Evolutionary conservation across 164 flowering plant genomes (phyloP).

Genomic region (grape (Vitis vinifera)): DNA sequence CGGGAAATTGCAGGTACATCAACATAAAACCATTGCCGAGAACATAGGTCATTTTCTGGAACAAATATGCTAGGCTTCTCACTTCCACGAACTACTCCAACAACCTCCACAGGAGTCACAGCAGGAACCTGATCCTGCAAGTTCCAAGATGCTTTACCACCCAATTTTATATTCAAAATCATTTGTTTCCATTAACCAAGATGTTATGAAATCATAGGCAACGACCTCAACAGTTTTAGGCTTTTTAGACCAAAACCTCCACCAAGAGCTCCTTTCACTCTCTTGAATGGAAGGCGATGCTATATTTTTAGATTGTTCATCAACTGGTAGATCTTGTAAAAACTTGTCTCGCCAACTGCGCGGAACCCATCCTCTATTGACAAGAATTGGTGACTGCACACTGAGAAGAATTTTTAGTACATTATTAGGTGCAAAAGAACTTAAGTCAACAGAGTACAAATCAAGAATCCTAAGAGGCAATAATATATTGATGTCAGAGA

Average conservation of each 20-base stretch:
- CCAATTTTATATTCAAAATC: conserved; percentile 8
- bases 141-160: conserved; percentile 5
- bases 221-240: conserved; percentile 46
- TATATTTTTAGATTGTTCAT: conserved; percentile 25
- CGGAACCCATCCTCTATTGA: conserved; percentile 98
- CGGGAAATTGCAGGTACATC: conserved; percentile 82
- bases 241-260: conserved; percentile 79
- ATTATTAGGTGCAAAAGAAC: conserved; percentile 1
- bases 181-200: conserved; percentile 7
- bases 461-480: neutral
- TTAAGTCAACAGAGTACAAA: neutral
- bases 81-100: conserved; percentile 84
- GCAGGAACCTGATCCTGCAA: conserved; percentile 48
- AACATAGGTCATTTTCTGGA: conserved; percentile 79
- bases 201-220: conserved; percentile 6
- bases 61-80: conserved; percentile 96
- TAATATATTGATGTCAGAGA: too few relatives aligned
- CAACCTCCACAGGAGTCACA: conserved; percentile 49
- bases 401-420: conserved; percentile 40
- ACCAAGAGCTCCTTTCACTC: conserved; percentile 45
- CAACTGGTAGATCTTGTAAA: conserved; percentile 26
- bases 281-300: conserved; percentile 22
- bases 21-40: conserved; percentile 90
- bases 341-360: conserved; percentile 80
- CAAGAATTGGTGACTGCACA: conserved; percentile 71